A percentile compares a stretch with the other conserved stretches of the same genome.
These are phyloP conservation scores for Ogataea allantospora DNA, from an alignment of 805 yeast species.

Conservation along the genomic window DNA sequence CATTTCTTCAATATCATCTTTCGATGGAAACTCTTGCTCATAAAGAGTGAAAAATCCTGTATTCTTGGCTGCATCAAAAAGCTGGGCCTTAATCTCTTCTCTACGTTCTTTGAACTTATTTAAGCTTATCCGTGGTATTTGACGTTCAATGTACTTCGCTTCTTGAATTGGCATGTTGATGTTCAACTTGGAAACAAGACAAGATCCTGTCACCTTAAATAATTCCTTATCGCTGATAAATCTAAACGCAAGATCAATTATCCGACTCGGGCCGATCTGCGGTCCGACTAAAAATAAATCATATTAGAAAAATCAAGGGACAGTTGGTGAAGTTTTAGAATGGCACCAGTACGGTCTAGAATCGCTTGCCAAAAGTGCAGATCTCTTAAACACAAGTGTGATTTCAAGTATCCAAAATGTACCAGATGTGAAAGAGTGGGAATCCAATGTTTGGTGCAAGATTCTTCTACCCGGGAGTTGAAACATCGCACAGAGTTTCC, in stretches of 20 bases:
- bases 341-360: conserved; percentile 15
- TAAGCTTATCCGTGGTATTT: conserved; percentile 33
- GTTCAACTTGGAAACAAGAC: background rate
- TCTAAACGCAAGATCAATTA: background rate
- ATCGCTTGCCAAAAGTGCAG: conserved; percentile 28
- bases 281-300: background rate
- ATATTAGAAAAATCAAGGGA: background rate
- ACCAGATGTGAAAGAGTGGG: conserved; percentile 20
- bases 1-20: conserved; percentile 29
- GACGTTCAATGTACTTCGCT: conserved; percentile 17
- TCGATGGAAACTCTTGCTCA: conserved; percentile 34
- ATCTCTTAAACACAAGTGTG: conserved; percentile 26
- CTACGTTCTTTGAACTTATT: conserved; percentile 25
- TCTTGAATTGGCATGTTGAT: conserved; percentile 9
- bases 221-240: background rate
- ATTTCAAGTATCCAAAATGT: conserved; percentile 24
- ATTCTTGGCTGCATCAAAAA: conserved; percentile 31
- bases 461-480: conserved; percentile 14
- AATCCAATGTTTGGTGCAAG: conserved; percentile 20
- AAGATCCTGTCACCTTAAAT: background rate
- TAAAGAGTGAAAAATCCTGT: conserved; percentile 34
- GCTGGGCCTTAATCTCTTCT: conserved; percentile 32
- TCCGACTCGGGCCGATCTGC: conserved; percentile 7
- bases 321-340: background rate
- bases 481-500: conserved; percentile 9